phyloP scores from a whole-genome alignment of 1,284 basidiomycete species.

The Retiboletus fuscus region DNA sequence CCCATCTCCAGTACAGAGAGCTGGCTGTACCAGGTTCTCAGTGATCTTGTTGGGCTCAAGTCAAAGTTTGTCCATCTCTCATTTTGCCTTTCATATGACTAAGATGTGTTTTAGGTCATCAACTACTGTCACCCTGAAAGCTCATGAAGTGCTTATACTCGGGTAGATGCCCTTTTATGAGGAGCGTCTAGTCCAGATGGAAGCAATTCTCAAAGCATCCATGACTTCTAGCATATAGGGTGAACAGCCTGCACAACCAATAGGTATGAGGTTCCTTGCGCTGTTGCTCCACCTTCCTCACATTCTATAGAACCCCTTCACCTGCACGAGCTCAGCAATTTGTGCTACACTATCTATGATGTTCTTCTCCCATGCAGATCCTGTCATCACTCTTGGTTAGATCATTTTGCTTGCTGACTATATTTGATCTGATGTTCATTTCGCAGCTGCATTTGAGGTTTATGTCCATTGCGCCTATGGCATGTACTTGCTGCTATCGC shows the following conservation, averaged over 20 bases:
- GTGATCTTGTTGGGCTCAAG: constrained; percentile 80
- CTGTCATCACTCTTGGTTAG: constrained; percentile 85
- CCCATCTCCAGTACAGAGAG: constrained; percentile 81
- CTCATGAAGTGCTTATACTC: constrained; percentile 95
- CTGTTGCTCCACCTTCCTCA: background rate
- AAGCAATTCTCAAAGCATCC: constrained; percentile 89
- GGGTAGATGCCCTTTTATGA: constrained; percentile 97
- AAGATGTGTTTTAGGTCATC: constrained; percentile 72
- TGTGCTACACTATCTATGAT: constrained; percentile 97
- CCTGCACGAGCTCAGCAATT: constrained; percentile 93
- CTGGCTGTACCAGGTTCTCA: constrained; percentile 58
- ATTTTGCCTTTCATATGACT: constrained; percentile 15
- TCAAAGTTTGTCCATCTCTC: constrained; percentile 69
- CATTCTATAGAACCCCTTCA: constrained; percentile 72
- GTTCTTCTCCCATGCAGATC: constrained; percentile 92
- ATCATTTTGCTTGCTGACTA: constrained; percentile 18
- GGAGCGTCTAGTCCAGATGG: constrained; percentile 94
- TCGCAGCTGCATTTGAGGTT: constrained; percentile 90
- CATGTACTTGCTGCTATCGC: constrained; percentile 90
- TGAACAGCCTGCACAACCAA: constrained; percentile 76
- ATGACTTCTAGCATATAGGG: constrained; percentile 91
- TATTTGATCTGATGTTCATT: constrained; percentile 20
- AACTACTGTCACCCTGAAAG: constrained; percentile 91
- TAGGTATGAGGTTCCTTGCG: constrained; percentile 56
- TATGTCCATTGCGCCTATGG: constrained; percentile 97